Base-by-base conservation (phyloP, 441 rosid genomes). In the Viola pubescens region DNA sequence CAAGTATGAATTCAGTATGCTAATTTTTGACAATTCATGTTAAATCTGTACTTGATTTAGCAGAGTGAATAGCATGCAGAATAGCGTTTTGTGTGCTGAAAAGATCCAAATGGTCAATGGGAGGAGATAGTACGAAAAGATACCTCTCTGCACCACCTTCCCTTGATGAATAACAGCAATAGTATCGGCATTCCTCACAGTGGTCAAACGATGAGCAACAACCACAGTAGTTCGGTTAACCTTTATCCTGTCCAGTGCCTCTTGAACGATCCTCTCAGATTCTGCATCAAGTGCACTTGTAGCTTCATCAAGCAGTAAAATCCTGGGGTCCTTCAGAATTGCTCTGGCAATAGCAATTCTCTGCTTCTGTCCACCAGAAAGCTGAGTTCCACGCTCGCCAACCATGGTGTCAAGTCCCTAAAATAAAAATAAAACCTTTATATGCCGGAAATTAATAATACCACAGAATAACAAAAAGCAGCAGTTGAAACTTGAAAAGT, bases 301-400 rank as follows among this genome's bases (percentile, higher is more conserved):
- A 9, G 89, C 96, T 77, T 89, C 97, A 48, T 87, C 95, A 7
- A 89, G 55, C 54, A 89, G 92, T 37, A 87, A 72, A 62, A 87
- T 85, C 48, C 81, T 60, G 0, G 91, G 97, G 39, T 87, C 75
- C 60, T 83, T 89, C 4, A 87, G 46, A n/a, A 87, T 82, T 8
- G 95, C 97, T 72, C 95, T 85, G 0, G 97, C 91, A 37, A 89
- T 83, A 7, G 95, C 95, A 41, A 89, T 70, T 63, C 97, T 81
- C 72, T 87, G 94, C 63, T 89, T 90, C 62, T 87, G 94, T 39
- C 97, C 97, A 1, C 95, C 87, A 1, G 97, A 90, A 8, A 90
- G 72, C 68, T 84, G 94, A 60, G 77, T 79, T 60, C 97, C 97
- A 62, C 81, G 95, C 61, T 87, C 97, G 37, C 97, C 95, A 54